A percentile compares a stretch with the other conserved stretches of the same genome.
These are phyloP conservation scores for Cyclospora cayetanensis DNA, from an alignment of 169 alveolate species.

Conservation along the genomic window DNA sequence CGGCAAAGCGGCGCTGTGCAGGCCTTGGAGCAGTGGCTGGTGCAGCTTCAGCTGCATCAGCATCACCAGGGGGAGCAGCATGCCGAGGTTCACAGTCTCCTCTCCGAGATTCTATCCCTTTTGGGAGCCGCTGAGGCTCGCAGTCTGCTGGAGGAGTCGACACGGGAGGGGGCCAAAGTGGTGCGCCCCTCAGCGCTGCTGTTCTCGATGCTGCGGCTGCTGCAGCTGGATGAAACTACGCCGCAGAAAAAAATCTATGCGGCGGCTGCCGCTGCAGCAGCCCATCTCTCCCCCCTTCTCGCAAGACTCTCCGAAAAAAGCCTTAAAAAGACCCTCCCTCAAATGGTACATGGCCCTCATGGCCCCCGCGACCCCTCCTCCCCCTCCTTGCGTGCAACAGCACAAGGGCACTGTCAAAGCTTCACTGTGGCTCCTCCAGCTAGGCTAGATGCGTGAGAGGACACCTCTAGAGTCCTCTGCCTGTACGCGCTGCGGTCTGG, in stretches of 20 bases:
- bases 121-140: constrained; percentile 25
- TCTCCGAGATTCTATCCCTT: not conserved
- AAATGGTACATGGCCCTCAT: not conserved
- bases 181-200: constrained; percentile 21
- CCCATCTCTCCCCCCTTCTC: not conserved
- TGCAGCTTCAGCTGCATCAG: not conserved
- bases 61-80: constrained; percentile 11
- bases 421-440: too few species aligned
- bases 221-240: not conserved
- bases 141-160: constrained; percentile 15
- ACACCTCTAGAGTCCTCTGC: too few species aligned
- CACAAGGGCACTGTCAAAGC: too few species aligned
- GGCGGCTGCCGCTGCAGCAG: constrained; percentile 29
- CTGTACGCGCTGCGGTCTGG: too few species aligned
- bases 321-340: not conserved
- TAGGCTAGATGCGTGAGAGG: too few species aligned
- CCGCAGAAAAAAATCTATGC: not conserved
- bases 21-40: not conserved
- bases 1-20: not conserved
- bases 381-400: too few species aligned
- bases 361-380: not conserved
- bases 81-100: not conserved
- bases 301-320: not conserved
- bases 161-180: not conserved
- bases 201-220: constrained; percentile 13